Evolutionary conservation across 1,284 basidiomycete species (phyloP), one percentile per base, ranked within the genome.

Genomic region (Moesziomyces antarcticus): DNA sequence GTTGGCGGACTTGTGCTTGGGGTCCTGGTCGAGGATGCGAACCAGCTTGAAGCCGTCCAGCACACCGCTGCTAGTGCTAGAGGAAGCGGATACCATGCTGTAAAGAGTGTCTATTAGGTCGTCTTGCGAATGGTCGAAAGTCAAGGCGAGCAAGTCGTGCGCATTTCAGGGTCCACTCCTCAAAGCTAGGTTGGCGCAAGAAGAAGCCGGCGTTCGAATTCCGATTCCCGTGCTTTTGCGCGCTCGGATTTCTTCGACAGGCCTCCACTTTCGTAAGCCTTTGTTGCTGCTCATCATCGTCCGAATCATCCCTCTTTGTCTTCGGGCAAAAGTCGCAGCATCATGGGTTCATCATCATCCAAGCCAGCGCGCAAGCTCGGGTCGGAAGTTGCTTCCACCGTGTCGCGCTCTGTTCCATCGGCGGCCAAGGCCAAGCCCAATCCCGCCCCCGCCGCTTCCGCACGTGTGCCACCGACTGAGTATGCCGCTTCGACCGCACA

Each of bases 41-140:
- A 37, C 50, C 22, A 81, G 66, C 47, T 55, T 60, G 71, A 83
- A 82, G 55, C 75, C 77, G 37, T 59, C 47, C 9, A 80, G 65
- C 5, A 56, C 18, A 21, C 48, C 50, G 48, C 41, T 47, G 14
- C 42, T 37, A 3, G 13, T 10, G 11, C 30, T 33, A 11, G 33
- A 14, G 10, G 50, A 7, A 18, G 4, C 18, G 5, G 16, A 11
- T 46, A 46, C 42, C 20, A 44, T 20, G 13, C 10, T 8, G 22
- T 44, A 22, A 5, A n/a, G 22, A 22, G 8, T n/a, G 9, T 44
- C 20, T 40, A 40, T 14, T 48, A 30, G 24, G 18, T 0, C 0
- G 13, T 16, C 22, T 11, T 6, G 27, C 16, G n/a, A n/a, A 14
- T 27, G 25, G 27, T 18, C 16, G 14, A 20, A 6, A 11, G 27